phyloP scores from a whole-genome alignment of 169 alveolate genomes.

The Eimeria mitis region DNA sequence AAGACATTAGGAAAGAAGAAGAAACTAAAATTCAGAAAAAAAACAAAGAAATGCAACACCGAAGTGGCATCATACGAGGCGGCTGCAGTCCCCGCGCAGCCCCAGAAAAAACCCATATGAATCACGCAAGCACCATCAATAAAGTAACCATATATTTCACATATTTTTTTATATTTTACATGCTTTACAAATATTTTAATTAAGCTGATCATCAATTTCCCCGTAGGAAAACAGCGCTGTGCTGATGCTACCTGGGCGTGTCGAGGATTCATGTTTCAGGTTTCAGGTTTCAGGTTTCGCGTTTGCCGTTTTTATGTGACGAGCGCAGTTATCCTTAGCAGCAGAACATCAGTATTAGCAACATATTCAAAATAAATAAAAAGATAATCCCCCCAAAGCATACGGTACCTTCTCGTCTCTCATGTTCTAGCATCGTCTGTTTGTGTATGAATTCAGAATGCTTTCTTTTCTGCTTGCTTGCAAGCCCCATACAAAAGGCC shows the following conservation, averaged over 20 bases:
- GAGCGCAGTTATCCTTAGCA: no score
- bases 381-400: no score
- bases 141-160: neutral
- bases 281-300: no score
- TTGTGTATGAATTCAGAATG: no score
- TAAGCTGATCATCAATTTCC: neutral
- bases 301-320: no score
- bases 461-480: no score
- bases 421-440: no score
- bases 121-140: neutral
- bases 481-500: no score
- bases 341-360: no score
- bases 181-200: neutral
- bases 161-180: neutral
- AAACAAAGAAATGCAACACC: neutral
- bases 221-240: neutral
- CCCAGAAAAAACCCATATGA: neutral
- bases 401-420: no score
- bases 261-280: no score
- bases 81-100: slow-evolving; percentile 23
- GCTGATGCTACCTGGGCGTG: neutral
- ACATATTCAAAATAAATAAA: no score
- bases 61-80: neutral
- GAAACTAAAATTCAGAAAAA: neutral
- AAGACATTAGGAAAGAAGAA: neutral